These are phyloP conservation scores for Colletotrichum orchidophilum DNA, from an alignment of 2,329 filamentous ascomycete species.

Conservation along the genomic window DNA sequence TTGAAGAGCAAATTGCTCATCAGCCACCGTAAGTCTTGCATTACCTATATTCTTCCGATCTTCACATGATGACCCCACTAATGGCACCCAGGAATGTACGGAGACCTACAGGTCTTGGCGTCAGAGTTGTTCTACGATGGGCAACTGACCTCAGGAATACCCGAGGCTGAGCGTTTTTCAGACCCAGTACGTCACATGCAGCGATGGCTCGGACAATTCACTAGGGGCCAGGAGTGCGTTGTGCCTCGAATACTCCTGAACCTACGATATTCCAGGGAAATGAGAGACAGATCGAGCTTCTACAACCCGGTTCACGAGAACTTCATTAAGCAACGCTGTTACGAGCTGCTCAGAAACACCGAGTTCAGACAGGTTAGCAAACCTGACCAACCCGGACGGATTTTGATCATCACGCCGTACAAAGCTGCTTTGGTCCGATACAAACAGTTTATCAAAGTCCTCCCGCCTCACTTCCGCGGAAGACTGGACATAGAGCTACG, in stretches of 20 bases:
- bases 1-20: conserved; percentile 45
- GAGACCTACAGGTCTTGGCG: conserved; percentile 50
- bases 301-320: conserved; percentile 50
- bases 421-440: conserved; percentile 50
- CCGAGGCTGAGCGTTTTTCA: conserved; percentile 40
- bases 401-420: conserved; percentile 58
- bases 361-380: conserved; percentile 44
- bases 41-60: too few species aligned
- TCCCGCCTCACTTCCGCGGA: conserved; percentile 11
- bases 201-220: conserved; percentile 42
- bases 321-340: conserved; percentile 47
- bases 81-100: conserved; percentile 38
- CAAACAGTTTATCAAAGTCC: conserved; percentile 14
- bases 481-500: not conserved
- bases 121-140: conserved; percentile 53
- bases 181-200: conserved; percentile 40
- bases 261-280: conserved; percentile 40
- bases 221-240: conserved; percentile 27
- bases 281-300: conserved; percentile 45
- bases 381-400: conserved; percentile 40
- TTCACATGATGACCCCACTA: not conserved
- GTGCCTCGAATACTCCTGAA: conserved; percentile 51
- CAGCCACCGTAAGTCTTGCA: conserved; percentile 43
- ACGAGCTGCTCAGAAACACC: conserved; percentile 42
- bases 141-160: conserved; percentile 47